Evolutionary conservation across 1,284 basidiomycete genomes (phyloP).

Genomic region (Rhodotorula sp.): DNA sequence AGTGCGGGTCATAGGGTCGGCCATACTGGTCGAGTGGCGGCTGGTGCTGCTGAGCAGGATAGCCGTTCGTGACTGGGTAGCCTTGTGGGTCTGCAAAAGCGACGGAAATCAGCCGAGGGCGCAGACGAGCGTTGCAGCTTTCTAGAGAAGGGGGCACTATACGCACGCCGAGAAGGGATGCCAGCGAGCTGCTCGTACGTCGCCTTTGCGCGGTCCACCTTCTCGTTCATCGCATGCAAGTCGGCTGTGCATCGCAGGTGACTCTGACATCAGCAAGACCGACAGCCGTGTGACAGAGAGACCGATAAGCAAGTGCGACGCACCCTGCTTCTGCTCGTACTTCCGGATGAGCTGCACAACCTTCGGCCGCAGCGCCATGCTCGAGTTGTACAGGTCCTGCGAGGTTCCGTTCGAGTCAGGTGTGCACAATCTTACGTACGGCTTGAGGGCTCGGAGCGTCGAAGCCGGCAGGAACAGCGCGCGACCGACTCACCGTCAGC

Average conservation of each 20-base stretch:
- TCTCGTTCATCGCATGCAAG: constrained; percentile 43
- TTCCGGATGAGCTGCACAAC: constrained; percentile 96
- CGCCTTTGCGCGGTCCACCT: constrained; percentile 45
- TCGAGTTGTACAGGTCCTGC: constrained; percentile 84
- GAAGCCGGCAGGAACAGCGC: no score
- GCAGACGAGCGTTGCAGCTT: neutral
- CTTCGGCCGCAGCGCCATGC: constrained; percentile 85
- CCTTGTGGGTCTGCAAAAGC: neutral
- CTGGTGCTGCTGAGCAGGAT: constrained; percentile 4
- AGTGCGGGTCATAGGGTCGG: neutral
- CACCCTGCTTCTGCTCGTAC: constrained; percentile 86
- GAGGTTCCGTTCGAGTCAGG: neutral
- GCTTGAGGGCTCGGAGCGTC: neutral
- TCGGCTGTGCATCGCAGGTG: constrained; percentile 37
- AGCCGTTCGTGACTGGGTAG: constrained; percentile 12
- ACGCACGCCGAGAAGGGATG: constrained; percentile 3
- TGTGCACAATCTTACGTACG: neutral
- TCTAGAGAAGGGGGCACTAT: neutral
- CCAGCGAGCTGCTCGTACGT: constrained; percentile 45
- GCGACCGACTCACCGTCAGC: constrained; percentile 66
- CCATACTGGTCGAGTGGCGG: constrained; percentile 7
- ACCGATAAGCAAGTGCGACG: constrained; percentile 44
- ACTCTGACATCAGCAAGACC: no score
- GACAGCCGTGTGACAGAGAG: no score
- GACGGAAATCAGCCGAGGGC: neutral